These are phyloP conservation scores for Passiflora organensis DNA, from an alignment of 345 rosid species.

Conservation along the genomic window DNA sequence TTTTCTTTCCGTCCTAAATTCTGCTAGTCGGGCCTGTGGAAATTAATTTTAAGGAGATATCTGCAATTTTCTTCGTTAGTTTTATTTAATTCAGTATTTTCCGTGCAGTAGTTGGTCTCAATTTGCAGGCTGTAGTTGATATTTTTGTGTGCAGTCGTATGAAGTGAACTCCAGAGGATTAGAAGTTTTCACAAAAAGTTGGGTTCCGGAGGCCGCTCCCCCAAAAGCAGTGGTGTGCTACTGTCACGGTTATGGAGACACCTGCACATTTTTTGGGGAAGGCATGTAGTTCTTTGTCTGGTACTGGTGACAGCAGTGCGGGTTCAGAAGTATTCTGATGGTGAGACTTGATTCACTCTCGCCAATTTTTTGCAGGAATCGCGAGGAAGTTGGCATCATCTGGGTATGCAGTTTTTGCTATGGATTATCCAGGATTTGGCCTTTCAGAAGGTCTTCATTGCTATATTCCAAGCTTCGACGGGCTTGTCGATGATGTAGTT, in stretches of 20 bases:
- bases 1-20: slow-evolving; percentile 1
- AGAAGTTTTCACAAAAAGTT: slow-evolving; percentile 78
- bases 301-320: slow-evolving; percentile 6
- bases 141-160: slow-evolving; percentile 39
- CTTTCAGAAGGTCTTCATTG: slow-evolving; percentile 92
- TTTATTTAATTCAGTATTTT: neutral
- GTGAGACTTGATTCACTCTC: slow-evolving; percentile 3
- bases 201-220: slow-evolving; percentile 60
- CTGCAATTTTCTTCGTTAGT: neutral
- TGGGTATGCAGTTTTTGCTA: slow-evolving; percentile 84
- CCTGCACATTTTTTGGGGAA: slow-evolving; percentile 93
- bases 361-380: slow-evolving; percentile 47
- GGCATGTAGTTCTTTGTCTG: slow-evolving; percentile 41
- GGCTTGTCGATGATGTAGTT: slow-evolving; percentile 72
- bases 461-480: slow-evolving; percentile 71
- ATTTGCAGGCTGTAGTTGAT: slow-evolving; percentile 1
- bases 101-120: neutral
- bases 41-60: neutral
- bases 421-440: slow-evolving; percentile 97
- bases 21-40: neutral
- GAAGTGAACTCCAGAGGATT: slow-evolving; percentile 80
- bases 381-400: slow-evolving; percentile 79
- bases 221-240: slow-evolving; percentile 73
- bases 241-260: slow-evolving; percentile 99
- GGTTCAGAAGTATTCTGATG: slow-evolving; percentile 13